Percentiles rank a stretch among this genome's conserved stretches.
phyloP scores from a whole-genome alignment of 225 moss, liverwort and hornwort genomes.

The Pseudisothecium myosuroides region DNA sequence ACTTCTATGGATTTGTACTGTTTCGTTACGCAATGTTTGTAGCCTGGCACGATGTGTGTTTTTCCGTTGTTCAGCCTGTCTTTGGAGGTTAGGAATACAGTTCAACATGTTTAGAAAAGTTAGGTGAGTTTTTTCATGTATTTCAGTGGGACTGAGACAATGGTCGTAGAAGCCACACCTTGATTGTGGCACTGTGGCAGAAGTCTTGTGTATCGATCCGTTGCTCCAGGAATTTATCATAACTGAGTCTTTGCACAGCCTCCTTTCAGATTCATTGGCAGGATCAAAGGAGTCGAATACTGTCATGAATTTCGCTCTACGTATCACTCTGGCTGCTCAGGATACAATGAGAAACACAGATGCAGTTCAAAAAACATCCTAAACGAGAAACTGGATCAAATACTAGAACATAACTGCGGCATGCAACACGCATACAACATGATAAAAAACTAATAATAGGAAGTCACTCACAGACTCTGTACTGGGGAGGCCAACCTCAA shows the following conservation, averaged over 20 bases:
- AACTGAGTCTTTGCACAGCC: not conserved
- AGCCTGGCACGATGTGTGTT: not conserved
- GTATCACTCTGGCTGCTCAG: not conserved
- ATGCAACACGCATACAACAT: not conserved
- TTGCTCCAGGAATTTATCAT: not conserved
- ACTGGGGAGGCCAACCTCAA: not conserved
- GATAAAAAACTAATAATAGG: not conserved
- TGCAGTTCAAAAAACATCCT: not conserved
- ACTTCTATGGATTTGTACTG: not conserved
- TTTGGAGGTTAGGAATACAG: not conserved
- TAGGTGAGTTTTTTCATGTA: not conserved
- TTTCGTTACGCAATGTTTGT: not conserved
- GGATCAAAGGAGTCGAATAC: not conserved
- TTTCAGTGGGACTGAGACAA: not conserved
- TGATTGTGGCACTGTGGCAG: not conserved
- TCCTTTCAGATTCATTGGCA: not conserved
- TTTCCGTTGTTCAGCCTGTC: too few species aligned
- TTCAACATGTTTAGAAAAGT: not conserved
- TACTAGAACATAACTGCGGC: not conserved
- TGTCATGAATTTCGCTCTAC: not conserved
- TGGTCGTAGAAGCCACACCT: not conserved
- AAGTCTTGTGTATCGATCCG: not conserved
- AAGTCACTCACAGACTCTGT: too few species aligned
- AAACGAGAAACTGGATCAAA: not conserved
- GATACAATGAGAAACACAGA: not conserved